Evolutionary conservation across 1,284 basidiomycete species (phyloP), one percentile per base, ranked within the genome.

Genomic region (Sparassis latifolia): DNA sequence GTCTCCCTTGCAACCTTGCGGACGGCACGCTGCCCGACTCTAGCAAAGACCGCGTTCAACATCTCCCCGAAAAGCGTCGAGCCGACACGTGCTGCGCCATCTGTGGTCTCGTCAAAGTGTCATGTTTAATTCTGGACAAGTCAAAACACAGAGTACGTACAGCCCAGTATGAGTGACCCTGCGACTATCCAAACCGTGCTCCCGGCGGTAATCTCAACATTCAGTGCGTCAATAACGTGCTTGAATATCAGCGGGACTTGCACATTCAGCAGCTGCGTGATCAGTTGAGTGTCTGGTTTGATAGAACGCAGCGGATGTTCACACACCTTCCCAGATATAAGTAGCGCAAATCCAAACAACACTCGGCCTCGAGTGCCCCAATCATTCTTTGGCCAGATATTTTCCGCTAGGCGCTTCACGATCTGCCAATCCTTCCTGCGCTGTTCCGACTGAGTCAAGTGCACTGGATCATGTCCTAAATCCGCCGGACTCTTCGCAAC

Each of bases 201-300:
- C 0, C 78, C 75, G 6, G 86, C 77, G 0, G 86, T 80, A 49
- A 97, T 76, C 45, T 91, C 85, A 29, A 98, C 74, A 62, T 97
- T 97, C 55, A 99, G 75, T 1, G 84, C 68, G 65, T 99, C 96
- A 52, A 99, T 85, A 45, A 99, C 84, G 39, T 79, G 67, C 68
- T 98, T 99, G 80, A 99, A 99, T 57, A 98, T 78, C 58, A 94
- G 83, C 0, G 97, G 96, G 4, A 99, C 95, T 77, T 98, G 96
- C 0, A 99, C 96, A 65, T 98, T 99, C 52, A 98, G 72, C 31
- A 97, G 70, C 66, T 67, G 35, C 30, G n/a, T 42, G 9, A 20
- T 12, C 5, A 12, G 33, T 38, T 10, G 20, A 33, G 31, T 20
- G 42, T 20, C 20, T 29, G 5, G 87, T 89, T 52, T 42, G 5